Evolutionary conservation across 768 basidiomycete genomes (phyloP), one percentile per base, ranked within the genome.

Genomic region (Leccinum olivaceopallidum): DNA sequence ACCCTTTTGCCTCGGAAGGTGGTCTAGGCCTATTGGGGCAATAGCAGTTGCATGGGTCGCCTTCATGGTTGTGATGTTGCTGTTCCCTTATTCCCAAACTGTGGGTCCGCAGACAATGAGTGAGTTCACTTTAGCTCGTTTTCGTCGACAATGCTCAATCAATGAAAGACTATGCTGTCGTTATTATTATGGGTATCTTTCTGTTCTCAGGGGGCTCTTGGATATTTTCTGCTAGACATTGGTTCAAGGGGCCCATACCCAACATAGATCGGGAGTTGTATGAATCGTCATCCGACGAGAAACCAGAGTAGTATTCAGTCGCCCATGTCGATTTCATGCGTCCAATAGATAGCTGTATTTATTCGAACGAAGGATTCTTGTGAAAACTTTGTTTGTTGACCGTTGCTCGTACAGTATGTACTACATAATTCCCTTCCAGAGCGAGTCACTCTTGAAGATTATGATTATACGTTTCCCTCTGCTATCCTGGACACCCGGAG

Each of bases 221-320:
- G 77, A 56, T 75, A 30, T 49, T 76, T 42, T 75, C 73, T 3
- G 75, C 76, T 1, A 65, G 63, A 10, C 59, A 71, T 54, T 78
- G 75, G 77, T 78, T 76, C 54, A 67, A 63, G 2, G 74, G 75
- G 3, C 73, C 78, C 12, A 59, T 77, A 28, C 62, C 69, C 14
- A 79, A 74, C 58, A 65, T 75, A 37, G 60, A 61, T 28, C 44
- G 44, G 20, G 49, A 61, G 14, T 36, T 34, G 28, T 53, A 28
- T 52, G n/a, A 32, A n/a, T 20, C 30, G 32, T 47, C 61, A 32
- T 44, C 44, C 9, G 47, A 53, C 34, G 26, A 20, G 12, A 62
- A 55, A 14, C 64, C 49, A 6, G 53, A 57, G 42, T 47, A 56
- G 26, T 37, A 18, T 50, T 9, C 4, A 34, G 8, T 65, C 18